Conservation (phyloP, 2,329 filamentous ascomycete species). For the Cryphonectria carpinicola region DNA sequence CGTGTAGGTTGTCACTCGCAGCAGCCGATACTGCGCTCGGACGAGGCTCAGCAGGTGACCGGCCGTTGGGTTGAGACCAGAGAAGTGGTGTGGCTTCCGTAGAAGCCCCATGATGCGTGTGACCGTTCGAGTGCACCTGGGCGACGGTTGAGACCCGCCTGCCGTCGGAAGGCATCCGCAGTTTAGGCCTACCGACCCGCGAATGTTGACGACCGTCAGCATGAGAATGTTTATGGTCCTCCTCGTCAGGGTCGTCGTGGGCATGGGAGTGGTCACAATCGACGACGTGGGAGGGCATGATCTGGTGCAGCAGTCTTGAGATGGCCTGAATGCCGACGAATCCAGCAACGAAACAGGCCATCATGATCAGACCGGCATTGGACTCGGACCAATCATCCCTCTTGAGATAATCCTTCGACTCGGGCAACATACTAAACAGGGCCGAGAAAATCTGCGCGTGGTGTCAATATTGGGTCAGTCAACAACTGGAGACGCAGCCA, state of each 20-base stretch:
- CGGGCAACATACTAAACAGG: conserved; percentile 90
- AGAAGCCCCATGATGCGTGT: conserved; percentile 28
- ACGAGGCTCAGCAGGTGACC: conserved; percentile 32
- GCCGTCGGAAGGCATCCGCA: conserved; percentile 28
- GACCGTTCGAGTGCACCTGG: conserved; percentile 22
- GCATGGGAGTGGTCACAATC: conserved; percentile 76
- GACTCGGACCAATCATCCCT: conserved; percentile 69
- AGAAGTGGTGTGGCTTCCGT: conserved; percentile 57
- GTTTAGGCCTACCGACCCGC: conserved; percentile 24
- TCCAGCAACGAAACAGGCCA: conserved; percentile 70
- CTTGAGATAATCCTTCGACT: conserved; percentile 76
- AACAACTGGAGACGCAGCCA: background rate
- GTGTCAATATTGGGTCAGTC: conserved; percentile 7
- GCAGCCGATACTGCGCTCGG: conserved; percentile 37
- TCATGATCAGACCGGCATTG: conserved; percentile 68
- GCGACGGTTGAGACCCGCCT: conserved; percentile 29
- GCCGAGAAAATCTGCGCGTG: conserved; percentile 79
- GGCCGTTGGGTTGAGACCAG: conserved; percentile 31
- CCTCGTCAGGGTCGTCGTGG: conserved; percentile 49
- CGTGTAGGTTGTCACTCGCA: conserved; percentile 36
- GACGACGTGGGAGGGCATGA: conserved; percentile 78
- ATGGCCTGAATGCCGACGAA: conserved; percentile 77
- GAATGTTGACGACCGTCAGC: conserved; percentile 24
- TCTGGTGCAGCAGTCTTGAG: conserved; percentile 72
- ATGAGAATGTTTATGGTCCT: conserved; percentile 36